Base-by-base conservation (phyloP, 768 basidiomycete genomes). In the Tylopilus rubrobrunneus region DNA sequence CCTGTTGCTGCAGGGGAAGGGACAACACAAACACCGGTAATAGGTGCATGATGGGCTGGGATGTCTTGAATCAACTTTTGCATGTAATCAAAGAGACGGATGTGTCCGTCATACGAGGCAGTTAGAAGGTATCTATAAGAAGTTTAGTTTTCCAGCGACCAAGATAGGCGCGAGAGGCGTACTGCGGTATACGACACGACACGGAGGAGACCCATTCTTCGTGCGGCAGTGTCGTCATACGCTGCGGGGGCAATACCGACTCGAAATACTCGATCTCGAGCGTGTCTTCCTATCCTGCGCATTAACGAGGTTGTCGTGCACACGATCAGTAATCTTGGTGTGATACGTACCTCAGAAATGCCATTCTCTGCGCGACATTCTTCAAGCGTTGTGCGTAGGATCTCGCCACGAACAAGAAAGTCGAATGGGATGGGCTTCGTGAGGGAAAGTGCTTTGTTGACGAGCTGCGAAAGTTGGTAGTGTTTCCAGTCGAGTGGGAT, bases 401-500 rank as follows among this genome's bases (percentile, higher is more conserved):
- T 79, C 65, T 89, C 83, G n/a, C 92, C 92, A 43, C 80, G 77
- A 40, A 97, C 76, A 43, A 99, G 71, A 69, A 98, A 98, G 70
- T 99, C 95, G 67, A 98, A 98, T 0, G 94, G 95, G 3, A 96
- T 76, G 0, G 89, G 84, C 51, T 82, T 82, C 0, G 78, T 68
- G 17, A 88, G 81, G 25, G 81, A 78, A 27, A 98, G 76, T 1
- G 95, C 91, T 66, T 97, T 97, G 75, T 99, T 99, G 54, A 99
- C 85, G 41, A 98, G 86, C 56, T 98, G 93, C 1, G 95, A 98
- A 31, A 99, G 86, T 63, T 98, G 96, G 70, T 89, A 98, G n/a
- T 96, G 85, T 53, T 80, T 83, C 94, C 94, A 98, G 69, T 81
- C 74, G 1, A 85, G 77, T 2, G 97, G 96, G 15, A 98, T 86